These are phyloP conservation scores for Rhododendron kiyosumense DNA, from an alignment of 148 eudicot species.

Conservation along the genomic window DNA sequence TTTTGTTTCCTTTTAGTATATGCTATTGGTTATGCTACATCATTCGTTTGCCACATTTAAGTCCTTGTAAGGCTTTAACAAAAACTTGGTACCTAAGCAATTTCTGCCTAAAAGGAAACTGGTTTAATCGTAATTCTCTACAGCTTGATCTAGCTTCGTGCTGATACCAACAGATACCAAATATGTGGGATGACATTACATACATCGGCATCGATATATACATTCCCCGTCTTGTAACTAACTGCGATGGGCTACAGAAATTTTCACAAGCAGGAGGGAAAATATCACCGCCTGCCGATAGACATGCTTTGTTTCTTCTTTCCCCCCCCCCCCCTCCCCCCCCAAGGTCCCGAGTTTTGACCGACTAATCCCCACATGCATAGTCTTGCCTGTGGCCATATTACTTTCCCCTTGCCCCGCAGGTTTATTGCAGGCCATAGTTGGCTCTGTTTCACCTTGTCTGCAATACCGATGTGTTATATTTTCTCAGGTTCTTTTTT, in stretches of 20 bases:
- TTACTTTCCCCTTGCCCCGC: neutral
- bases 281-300: no score
- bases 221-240: neutral
- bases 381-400: neutral
- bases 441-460: neutral
- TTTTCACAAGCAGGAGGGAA: neutral
- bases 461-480: neutral
- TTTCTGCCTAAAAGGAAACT: slow-evolving; percentile 10
- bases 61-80: slow-evolving; percentile 18
- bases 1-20: neutral
- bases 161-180: neutral
- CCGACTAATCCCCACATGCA: neutral
- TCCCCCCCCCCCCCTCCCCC: neutral
- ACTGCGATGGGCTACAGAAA: neutral
- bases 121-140: neutral
- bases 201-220: neutral
- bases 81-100: slow-evolving; percentile 61
- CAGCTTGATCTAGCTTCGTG: neutral
- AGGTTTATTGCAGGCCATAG: neutral
- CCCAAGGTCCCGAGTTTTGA: neutral
- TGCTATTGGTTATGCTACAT: slow-evolving; percentile 5
- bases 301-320: neutral
- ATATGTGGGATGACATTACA: neutral
- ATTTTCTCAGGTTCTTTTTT: neutral
- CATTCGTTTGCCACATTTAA: slow-evolving; percentile 9